Percentiles rank a stretch among this genome's conserved stretches.
These are phyloP conservation scores for Nannizzia gypsea DNA, from an alignment of 2,329 filamentous ascomycete genomes.

Conservation along the genomic window DNA sequence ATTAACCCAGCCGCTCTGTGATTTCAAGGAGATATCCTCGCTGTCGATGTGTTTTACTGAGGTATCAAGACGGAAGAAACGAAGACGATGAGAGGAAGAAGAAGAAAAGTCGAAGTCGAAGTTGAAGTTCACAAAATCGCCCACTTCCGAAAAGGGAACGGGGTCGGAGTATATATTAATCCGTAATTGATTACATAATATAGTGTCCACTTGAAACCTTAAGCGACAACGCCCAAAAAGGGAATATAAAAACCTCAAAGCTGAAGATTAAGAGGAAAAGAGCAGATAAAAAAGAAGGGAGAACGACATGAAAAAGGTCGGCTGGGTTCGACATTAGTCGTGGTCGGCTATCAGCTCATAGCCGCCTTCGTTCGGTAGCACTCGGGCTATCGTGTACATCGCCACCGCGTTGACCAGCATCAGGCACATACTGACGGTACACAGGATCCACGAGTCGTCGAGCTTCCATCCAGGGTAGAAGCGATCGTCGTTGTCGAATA, in stretches of 20 bases:
- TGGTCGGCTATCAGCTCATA: conserved; percentile 61
- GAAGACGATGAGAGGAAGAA: background rate
- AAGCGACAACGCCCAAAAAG: background rate
- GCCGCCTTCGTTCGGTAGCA: conserved; percentile 68
- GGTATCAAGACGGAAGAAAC: background rate
- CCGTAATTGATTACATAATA: background rate
- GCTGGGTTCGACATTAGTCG: conserved; percentile 8
- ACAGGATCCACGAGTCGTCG: conserved; percentile 66
- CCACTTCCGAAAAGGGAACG: background rate
- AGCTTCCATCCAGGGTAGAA: conserved; percentile 76
- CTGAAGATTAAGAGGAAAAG: background rate
- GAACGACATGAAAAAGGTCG: background rate
- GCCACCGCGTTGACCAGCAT: conserved; percentile 43
- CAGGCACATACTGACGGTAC: conserved; percentile 49
- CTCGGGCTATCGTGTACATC: conserved; percentile 54
- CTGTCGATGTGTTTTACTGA: background rate
- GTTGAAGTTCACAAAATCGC: background rate
- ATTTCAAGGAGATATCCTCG: background rate
- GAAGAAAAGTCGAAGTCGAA: background rate
- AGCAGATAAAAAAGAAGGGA: background rate
- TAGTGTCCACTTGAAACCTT: too few species aligned
- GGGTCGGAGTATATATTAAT: background rate
- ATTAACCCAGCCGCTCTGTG: background rate
- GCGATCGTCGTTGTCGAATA: conserved; percentile 70
- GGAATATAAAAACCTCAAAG: background rate